These are phyloP conservation scores for Gonapodya sp. DNA, from an alignment of 192 early-diverging fungal genomes.

Conservation along the genomic window DNA sequence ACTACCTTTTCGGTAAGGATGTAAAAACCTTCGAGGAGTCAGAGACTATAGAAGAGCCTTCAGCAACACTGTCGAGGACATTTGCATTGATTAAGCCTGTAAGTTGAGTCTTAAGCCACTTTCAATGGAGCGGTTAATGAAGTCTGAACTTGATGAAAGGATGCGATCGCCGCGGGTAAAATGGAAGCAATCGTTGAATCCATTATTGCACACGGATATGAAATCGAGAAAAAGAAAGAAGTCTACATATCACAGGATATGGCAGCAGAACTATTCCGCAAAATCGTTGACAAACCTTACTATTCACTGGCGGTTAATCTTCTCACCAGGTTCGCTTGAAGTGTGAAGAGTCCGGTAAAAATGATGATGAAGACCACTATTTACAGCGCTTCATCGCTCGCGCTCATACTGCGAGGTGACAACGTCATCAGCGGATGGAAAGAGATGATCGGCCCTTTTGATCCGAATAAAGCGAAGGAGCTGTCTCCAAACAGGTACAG, in stretches of 20 bases:
- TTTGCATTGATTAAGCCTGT: constrained; percentile 13
- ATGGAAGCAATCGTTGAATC: not conserved
- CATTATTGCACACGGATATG: not conserved
- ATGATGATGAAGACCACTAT: no score
- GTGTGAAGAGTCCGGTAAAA: no score
- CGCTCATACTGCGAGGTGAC: not conserved
- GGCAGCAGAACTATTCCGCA: not conserved
- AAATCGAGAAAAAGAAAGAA: not conserved
- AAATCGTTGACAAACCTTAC: not conserved
- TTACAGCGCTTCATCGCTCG: constrained; percentile 5
- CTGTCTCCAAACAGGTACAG: constrained; percentile 2
- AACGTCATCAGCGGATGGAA: constrained; percentile 4
- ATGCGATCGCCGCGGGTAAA: not conserved
- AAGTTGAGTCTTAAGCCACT: not conserved
- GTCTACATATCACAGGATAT: not conserved
- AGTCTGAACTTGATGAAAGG: not conserved
- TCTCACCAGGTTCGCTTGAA: not conserved
- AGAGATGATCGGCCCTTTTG: constrained; percentile 3
- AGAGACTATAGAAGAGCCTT: not conserved
- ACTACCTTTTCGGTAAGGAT: not conserved
- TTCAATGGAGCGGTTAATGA: no score
- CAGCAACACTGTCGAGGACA: not conserved
- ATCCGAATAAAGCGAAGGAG: constrained; percentile 4
- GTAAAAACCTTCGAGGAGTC: constrained; percentile 9
- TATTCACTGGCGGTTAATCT: not conserved